Evolutionary conservation across 208 protist genomes (phyloP), one percentile per base, ranked within the genome.

Genomic region (Leishmania major): DNA sequence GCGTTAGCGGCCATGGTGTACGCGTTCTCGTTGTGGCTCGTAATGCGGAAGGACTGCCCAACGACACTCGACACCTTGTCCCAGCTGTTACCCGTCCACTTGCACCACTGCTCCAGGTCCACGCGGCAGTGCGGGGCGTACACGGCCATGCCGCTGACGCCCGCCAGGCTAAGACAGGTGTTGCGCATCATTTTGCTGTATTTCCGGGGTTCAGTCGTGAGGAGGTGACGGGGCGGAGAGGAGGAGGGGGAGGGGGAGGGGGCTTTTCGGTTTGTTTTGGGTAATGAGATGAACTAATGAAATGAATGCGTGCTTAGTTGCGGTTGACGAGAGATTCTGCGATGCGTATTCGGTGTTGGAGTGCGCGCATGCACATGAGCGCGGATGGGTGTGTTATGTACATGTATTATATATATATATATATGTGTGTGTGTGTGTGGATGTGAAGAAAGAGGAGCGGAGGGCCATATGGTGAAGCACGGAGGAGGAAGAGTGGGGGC

Each of bases 1-100:
- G 95, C 95, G 86, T 92, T 93, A 75, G 95, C 95, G 69, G 95
- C 95, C 94, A 98, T 96, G 19, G 95, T 98, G 93, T 98, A 98
- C 22, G 92, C 89, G 81, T 98, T 98, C 86, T 98, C 94, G 84
- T 98, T 96, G 75, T 77, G 7, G 79, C 78, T 89, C 40, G 93
- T 88, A 76, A 98, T 95, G 78, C 95, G 90, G 90, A 98, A 98
- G 75, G 93, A 96, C 79, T 94, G 82, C 37, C 95, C 95, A 2
- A 98, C 94, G 19, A 98, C 95, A 88, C 75, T 95, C 17, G 89
- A 92, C 72, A 98, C 92, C 84, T 98, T 98, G 64, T 90, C 88
- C 94, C 93, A 97, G 86, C 91, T 95, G 88, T 97, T 97, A 59
- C 93, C 93, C 6, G 95, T 98, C 95, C 95, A 98, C 64, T 89